Conservation (phyloP, 805 yeast genomes). For the Kazachstania africana region DNA sequence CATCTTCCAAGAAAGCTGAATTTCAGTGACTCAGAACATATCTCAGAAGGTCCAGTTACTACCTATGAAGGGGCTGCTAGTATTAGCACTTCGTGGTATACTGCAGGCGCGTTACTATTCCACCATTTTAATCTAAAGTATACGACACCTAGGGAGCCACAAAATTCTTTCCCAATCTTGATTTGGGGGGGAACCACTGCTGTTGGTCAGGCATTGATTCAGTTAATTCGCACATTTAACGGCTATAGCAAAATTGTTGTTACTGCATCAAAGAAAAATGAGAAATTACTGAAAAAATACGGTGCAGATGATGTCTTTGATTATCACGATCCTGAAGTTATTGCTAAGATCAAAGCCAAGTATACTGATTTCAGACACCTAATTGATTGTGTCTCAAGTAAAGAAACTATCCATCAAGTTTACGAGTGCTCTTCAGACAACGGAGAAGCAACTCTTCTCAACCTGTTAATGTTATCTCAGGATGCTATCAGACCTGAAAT, state of each 20-base stretch:
- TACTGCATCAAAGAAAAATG: constrained; percentile 37
- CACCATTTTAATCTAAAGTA: constrained; percentile 12
- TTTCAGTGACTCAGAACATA: constrained; percentile 2
- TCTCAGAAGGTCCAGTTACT: constrained; percentile 22
- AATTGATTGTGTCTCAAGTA: constrained; percentile 22
- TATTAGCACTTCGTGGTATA: constrained; percentile 38
- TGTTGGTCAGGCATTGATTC: constrained; percentile 44
- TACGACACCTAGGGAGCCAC: constrained; percentile 10
- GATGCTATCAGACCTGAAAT: constrained; percentile 9
- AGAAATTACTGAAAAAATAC: constrained; percentile 27
- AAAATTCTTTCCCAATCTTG: constrained; percentile 30
- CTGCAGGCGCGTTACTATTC: constrained; percentile 34
- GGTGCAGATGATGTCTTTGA: constrained; percentile 42
- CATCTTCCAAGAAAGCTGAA: constrained; percentile 1
- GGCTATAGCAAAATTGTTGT: constrained; percentile 33
- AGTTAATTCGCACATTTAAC: constrained; percentile 36
- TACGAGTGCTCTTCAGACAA: constrained; percentile 25
- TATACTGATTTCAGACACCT: constrained; percentile 19
- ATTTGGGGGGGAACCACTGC: constrained; percentile 60
- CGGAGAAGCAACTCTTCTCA: constrained; percentile 25
- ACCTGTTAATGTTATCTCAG: constrained; percentile 9
- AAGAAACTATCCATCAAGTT: constrained; percentile 17
- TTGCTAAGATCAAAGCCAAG: constrained; percentile 28
- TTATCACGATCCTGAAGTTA: constrained; percentile 33
- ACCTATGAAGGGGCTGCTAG: constrained; percentile 58